Conservation (phyloP, 352 stramenopile species). For the Nannochloropsis limnetica region DNA sequence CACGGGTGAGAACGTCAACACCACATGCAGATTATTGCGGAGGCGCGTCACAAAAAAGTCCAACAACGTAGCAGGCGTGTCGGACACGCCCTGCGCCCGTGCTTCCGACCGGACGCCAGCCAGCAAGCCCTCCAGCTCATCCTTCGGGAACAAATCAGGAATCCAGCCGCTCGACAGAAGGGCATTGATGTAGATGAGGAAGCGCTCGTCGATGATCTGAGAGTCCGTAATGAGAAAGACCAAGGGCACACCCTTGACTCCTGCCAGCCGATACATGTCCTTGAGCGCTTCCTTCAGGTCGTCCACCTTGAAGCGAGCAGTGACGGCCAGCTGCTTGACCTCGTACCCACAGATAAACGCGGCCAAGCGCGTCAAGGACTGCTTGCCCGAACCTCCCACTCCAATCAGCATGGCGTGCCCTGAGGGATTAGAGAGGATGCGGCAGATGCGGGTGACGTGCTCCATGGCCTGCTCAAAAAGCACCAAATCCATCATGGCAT, state of each 20-base stretch:
- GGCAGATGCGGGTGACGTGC: slow-evolving; percentile 87
- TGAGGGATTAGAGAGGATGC: slow-evolving; percentile 87
- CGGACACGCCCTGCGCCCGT: slow-evolving; percentile 81
- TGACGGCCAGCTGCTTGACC: slow-evolving; percentile 84
- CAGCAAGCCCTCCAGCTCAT: slow-evolving; percentile 85
- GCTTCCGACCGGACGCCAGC: slow-evolving; percentile 80
- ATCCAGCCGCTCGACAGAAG: slow-evolving; percentile 92
- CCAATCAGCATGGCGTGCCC: slow-evolving; percentile 95
- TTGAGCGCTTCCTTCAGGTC: slow-evolving; percentile 91
- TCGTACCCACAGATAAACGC: slow-evolving; percentile 93
- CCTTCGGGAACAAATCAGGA: slow-evolving; percentile 88
- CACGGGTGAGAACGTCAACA: slow-evolving; percentile 94
- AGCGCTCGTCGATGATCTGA: slow-evolving; percentile 94
- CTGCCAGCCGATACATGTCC: slow-evolving; percentile 88
- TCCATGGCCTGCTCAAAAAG: slow-evolving; percentile 95
- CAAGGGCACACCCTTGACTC: slow-evolving; percentile 79
- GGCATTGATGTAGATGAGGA: slow-evolving; percentile 97
- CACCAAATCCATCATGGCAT: slow-evolving; percentile 95
- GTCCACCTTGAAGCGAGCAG: slow-evolving; percentile 87
- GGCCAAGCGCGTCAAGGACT: slow-evolving; percentile 84
- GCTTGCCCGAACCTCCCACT: slow-evolving; percentile 88
- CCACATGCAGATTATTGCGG: slow-evolving; percentile 84
- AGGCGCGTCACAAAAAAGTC: slow-evolving; percentile 77
- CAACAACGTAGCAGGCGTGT: slow-evolving; percentile 82
- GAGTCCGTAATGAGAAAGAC: slow-evolving; percentile 96